phyloP scores from a whole-genome alignment of 257 asterid genomes.

The Nicotiana tomentosiformis region DNA sequence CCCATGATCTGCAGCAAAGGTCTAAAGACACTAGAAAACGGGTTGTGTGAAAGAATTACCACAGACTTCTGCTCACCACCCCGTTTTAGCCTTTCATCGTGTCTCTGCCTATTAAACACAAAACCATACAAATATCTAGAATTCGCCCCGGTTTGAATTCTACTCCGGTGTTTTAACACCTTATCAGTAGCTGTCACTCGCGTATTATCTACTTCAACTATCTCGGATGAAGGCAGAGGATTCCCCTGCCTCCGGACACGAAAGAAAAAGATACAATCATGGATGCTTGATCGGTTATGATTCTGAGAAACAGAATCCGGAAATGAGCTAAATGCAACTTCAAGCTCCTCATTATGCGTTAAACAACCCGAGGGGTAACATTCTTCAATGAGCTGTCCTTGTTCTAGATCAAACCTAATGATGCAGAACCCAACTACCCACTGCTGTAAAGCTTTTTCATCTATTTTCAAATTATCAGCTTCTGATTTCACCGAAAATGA shows the following conservation, averaged over 20 bases:
- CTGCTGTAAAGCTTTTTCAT: slow-evolving; percentile 59
- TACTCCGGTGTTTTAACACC: slow-evolving; percentile 26
- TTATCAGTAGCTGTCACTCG: slow-evolving; percentile 21
- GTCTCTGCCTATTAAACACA: slow-evolving; percentile 97
- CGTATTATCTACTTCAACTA: slow-evolving; percentile 42
- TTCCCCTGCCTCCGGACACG: slow-evolving; percentile 54
- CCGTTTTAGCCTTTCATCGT: slow-evolving; percentile 86
- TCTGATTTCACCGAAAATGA: slow-evolving; percentile 77
- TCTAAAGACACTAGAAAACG: slow-evolving; percentile 84
- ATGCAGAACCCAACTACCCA: slow-evolving; percentile 88
- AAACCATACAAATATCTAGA: slow-evolving; percentile 78
- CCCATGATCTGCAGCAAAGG: slow-evolving; percentile 95
- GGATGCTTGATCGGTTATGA: slow-evolving; percentile 90
- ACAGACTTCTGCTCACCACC: slow-evolving; percentile 98
- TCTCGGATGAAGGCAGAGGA: slow-evolving; percentile 40
- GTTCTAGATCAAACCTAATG: slow-evolving; percentile 95
- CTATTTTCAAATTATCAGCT: slow-evolving; percentile 49
- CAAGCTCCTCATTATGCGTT: slow-evolving; percentile 90
- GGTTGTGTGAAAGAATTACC: slow-evolving; percentile 83
- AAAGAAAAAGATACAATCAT: slow-evolving; percentile 89
- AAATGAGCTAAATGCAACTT: slow-evolving; percentile 83
- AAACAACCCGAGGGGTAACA: slow-evolving; percentile 83
- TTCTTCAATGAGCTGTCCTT: slow-evolving; percentile 94
- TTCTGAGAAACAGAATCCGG: slow-evolving; percentile 98
- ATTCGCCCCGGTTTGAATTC: slow-evolving; percentile 20